Evolutionary conservation across 148 eudicot species (phyloP), one percentile per base, ranked within the genome.

Genomic region (Gaultheria prostrata): DNA sequence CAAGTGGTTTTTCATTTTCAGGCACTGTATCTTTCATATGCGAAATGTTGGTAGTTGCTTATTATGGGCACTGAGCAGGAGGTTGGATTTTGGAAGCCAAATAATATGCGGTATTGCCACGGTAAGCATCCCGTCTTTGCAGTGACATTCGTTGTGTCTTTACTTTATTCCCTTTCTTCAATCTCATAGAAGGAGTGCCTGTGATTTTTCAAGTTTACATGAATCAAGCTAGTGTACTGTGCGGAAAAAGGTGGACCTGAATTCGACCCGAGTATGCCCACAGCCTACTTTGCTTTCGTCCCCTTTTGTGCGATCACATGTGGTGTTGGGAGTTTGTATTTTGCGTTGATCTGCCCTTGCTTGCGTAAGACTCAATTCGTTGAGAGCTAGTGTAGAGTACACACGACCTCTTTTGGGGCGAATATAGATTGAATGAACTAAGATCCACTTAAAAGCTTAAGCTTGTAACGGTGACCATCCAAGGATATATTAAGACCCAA

Each of bases 51-150:
- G 72, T 63, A 24, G 70, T 24, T 63, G 82, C 76, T 61, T 76
- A 46, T 72, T 14, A 78, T 79, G 74, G 35, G 76, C 76, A 71
- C 76, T 46, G 78, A 17, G 63, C 85, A 80, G 72, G 30, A 83
- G 43, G 54, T 51, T 24, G 80, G 76, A 71, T 86, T 79, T 26
- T 50, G 77, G 69, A 63, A 80, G 80, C 61, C 50, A 11, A 71
- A 79, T 26, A 63, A n/a, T 30, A 80, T 80, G 82, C 86, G 70
- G 69, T 81, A 86, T 57, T 75, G 75, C 77, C 76, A 67, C 26
- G 88, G 88, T 86, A 63, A 80, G 84, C 67, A 28, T 84, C 78
- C 39, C 18, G 1, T 73, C 14, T 39, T 13, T 0, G 28, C 33
- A 39, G 43, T 39, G 24, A 20, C 48, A 4, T 35, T 50, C 45